phyloP scores from a whole-genome alignment of 169 alveolate genomes.

The Plasmodium berghei region DNA sequence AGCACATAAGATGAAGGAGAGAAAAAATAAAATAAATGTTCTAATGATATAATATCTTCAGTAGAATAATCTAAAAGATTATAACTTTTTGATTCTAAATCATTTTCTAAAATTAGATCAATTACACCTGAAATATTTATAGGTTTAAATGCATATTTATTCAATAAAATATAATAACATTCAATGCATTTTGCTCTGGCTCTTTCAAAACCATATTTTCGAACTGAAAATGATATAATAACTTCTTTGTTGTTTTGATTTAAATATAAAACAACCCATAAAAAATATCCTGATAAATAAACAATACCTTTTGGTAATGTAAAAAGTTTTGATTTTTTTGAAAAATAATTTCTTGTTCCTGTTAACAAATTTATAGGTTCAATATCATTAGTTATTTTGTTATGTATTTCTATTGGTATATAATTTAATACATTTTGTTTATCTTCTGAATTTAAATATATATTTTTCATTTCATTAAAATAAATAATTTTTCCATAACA shows the following conservation, averaged over 20 bases:
- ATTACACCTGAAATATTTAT: constrained; percentile 64
- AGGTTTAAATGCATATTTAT: constrained; percentile 49
- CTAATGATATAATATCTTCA: constrained; percentile 52
- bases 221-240: constrained; percentile 52
- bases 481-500: constrained; percentile 74
- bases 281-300: constrained; percentile 69
- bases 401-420: constrained; percentile 38
- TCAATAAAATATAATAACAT: constrained; percentile 49
- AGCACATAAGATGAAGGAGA: constrained; percentile 68
- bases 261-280: constrained; percentile 61
- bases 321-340: constrained; percentile 56
- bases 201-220: constrained; percentile 53
- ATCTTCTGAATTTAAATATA: constrained; percentile 18
- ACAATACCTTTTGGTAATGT: constrained; percentile 67
- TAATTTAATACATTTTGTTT: constrained; percentile 55
- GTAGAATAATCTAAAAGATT: constrained; percentile 49
- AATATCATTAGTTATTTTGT: constrained; percentile 18
- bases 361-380: constrained; percentile 68
- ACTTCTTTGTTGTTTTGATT: constrained; percentile 51
- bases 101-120: constrained; percentile 50
- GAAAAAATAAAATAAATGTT: constrained; percentile 37
- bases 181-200: constrained; percentile 53
- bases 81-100: constrained; percentile 50
- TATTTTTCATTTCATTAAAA: constrained; percentile 47
- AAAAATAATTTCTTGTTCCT: constrained; percentile 69